These are phyloP conservation scores for Tetrapyrgos nigripes DNA, from an alignment of 1,284 basidiomycete species.

Conservation along the genomic window DNA sequence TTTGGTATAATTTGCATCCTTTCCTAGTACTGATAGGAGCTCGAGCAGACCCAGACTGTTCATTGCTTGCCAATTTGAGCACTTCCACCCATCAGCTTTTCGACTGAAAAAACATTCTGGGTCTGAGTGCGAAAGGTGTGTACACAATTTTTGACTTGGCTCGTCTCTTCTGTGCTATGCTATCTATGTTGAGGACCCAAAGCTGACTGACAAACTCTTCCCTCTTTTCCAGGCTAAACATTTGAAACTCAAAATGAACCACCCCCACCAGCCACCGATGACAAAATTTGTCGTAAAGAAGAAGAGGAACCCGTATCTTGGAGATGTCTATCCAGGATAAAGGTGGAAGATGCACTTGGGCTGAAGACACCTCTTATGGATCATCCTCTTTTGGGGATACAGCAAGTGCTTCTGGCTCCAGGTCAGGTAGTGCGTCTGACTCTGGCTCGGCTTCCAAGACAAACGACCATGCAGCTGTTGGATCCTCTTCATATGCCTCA, in stretches of 20 bases:
- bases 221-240: slow-evolving; percentile 61
- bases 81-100: slow-evolving; percentile 5
- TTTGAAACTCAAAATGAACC: slow-evolving; percentile 73
- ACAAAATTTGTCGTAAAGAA: slow-evolving; percentile 82
- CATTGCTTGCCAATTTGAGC: background rate
- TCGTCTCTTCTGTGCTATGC: too few species aligned
- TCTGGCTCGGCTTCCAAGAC: slow-evolving; percentile 15
- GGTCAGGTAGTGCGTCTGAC: slow-evolving; percentile 18
- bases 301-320: slow-evolving; percentile 93
- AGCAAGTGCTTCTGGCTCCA: slow-evolving; percentile 27
- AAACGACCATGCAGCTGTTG: slow-evolving; percentile 4
- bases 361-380: slow-evolving; percentile 39
- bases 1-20: background rate
- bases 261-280: slow-evolving; percentile 73
- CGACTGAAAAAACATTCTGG: slow-evolving; percentile 22
- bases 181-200: too few species aligned
- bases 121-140: slow-evolving; percentile 84
- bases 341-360: slow-evolving; percentile 65
- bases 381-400: slow-evolving; percentile 25
- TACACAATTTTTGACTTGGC: slow-evolving; percentile 14
- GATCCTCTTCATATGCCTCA: slow-evolving; percentile 10
- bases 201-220: slow-evolving; percentile 6
- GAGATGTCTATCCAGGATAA: slow-evolving; percentile 91
- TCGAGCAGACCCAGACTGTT: background rate
- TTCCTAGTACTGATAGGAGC: background rate